These are phyloP conservation scores for Gossypium davidsonii DNA, from an alignment of 441 rosid genomes.

Conservation along the genomic window DNA sequence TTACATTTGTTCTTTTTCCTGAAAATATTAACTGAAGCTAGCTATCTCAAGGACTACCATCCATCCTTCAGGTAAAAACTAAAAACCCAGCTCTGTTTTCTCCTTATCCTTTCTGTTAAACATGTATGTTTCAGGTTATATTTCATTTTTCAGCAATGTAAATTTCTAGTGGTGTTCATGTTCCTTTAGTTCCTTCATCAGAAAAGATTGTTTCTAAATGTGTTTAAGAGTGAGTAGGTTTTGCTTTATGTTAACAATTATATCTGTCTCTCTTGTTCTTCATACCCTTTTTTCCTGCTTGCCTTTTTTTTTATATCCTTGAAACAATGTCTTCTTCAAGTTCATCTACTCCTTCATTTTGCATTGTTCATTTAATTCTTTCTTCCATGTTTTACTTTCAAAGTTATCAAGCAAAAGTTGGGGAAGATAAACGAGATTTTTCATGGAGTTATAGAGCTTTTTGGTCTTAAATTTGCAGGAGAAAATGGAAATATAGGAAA, in stretches of 20 bases:
- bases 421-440: neutral
- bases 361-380: neutral
- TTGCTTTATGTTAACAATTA: neutral
- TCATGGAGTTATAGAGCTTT: neutral
- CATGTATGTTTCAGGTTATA: neutral
- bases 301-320: neutral
- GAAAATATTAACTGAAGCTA: neutral
- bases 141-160: neutral
- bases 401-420: neutral
- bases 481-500: neutral
- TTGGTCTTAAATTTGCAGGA: neutral
- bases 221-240: constrained; percentile 3
- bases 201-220: neutral
- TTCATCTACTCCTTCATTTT: neutral
- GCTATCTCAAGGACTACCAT: neutral
- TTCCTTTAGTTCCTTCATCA: neutral
- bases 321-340: neutral
- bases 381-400: neutral
- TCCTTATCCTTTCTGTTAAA: neutral
- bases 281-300: no score
- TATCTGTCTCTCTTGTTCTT: no score
- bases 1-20: neutral
- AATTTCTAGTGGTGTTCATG: neutral
- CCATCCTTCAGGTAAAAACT: constrained; percentile 3
- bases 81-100: neutral